Evolutionary conservation across 192 early-diverging fungal species (phyloP), one percentile per base, ranked within the genome.

Genomic region (Diversispora epigaea): DNA sequence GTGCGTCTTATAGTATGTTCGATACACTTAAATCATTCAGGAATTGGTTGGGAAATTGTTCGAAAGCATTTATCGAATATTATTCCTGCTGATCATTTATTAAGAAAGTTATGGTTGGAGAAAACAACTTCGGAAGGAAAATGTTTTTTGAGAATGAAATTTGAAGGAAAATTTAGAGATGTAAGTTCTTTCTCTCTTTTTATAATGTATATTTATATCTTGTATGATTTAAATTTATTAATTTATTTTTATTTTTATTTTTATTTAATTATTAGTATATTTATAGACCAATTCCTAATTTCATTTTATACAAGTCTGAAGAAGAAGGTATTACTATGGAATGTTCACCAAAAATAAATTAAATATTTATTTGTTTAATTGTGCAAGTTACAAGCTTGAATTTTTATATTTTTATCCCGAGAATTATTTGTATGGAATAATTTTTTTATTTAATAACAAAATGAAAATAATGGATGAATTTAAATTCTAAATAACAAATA

Each of bases 131-230:
- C 86, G 25, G 81, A 84, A 52, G 82, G 83, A 70, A 91, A 91
- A 66, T 89, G 85, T 79, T 81, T 91, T 76, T 75, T 91, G 40
- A 78, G 81, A n/a, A 91, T 91, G 89, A 91, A 91, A 83, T 79
- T 87, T 25, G 87, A 86, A 40, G 87, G 84, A 6, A 84, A 89
- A 10, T 91, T 89, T 46, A 84, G 89, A 47, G 88, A 91, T 84
- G 82, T 83, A 79, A 83, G 57, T 25, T 72, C 46, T 19, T 4
- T 62, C 25, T 43, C 3, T 73, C 40, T 65, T 56, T 21, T 77
- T 14, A 7, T 54, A 17, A 6, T 6, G 4, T 40, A 39, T 15
- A 15, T 62, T 4, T 41, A 17, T 15, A 43, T 63, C 17, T 15
- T 0, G 10, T 4, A 21, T n/a, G n/a, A n/a, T n/a, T n/a, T n/a